Percentiles rank a stretch among this genome's conserved stretches.
phyloP scores from a whole-genome alignment of 23 red algal species.

The Gracilariopsis chorda region DNA sequence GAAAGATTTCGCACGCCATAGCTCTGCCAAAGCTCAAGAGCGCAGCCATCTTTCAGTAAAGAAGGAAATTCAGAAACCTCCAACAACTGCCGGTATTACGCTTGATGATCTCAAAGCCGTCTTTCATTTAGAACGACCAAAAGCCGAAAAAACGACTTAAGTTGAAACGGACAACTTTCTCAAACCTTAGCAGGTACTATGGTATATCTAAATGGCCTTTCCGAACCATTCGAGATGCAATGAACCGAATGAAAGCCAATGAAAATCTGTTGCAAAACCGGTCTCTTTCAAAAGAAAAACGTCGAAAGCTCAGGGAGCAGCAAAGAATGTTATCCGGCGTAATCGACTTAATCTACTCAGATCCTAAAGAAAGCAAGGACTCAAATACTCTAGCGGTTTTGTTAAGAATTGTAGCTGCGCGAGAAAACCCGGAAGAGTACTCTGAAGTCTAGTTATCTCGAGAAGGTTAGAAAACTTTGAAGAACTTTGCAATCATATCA shows the following conservation, averaged over 20 bases:
- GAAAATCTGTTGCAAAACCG: conserved; percentile 1
- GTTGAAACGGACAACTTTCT: conserved; percentile 63
- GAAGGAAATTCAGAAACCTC: conserved; percentile 44
- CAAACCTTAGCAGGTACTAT: conserved; percentile 58
- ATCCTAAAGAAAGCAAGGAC: conserved; percentile 48
- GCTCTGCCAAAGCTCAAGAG: background rate
- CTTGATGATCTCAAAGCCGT: conserved; percentile 51
- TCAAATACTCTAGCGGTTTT: conserved; percentile 57
- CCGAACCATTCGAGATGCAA: conserved; percentile 52
- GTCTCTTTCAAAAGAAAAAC: conserved; percentile 8
- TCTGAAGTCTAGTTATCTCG: background rate
- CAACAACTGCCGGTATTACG: conserved; percentile 28
- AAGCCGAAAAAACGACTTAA: conserved; percentile 45
- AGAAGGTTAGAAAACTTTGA: too few species aligned
- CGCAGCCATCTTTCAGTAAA: background rate
- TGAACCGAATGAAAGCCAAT: conserved; percentile 47
- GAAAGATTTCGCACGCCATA: background rate
- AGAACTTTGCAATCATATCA: too few species aligned
- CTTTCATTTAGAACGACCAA: conserved; percentile 55
- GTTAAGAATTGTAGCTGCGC: conserved; percentile 35
- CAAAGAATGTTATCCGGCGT: conserved; percentile 39
- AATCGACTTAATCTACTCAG: conserved; percentile 49
- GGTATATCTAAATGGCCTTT: conserved; percentile 74
- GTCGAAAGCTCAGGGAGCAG: conserved; percentile 51
- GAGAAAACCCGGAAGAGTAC: conserved; percentile 6